Conservation (phyloP, 352 stramenopile species). For the Phytophthora foliorum region DNA sequence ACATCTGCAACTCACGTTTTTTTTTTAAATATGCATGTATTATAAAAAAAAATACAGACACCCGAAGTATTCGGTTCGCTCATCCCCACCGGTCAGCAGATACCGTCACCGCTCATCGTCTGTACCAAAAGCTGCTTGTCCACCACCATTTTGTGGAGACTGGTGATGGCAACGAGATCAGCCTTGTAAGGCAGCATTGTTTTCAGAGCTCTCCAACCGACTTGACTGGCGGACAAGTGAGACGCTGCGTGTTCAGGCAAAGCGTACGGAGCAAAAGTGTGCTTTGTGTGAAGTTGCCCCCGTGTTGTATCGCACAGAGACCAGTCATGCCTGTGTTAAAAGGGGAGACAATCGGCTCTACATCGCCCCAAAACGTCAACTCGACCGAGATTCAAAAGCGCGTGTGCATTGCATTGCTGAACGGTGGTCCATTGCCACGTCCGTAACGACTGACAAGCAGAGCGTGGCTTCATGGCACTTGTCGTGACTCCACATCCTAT, state of each 20-base stretch:
- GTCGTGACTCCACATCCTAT: slow-evolving; percentile 17
- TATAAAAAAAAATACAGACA: no score
- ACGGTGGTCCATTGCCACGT: background rate
- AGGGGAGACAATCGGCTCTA: background rate
- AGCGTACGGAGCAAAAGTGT: slow-evolving; percentile 31
- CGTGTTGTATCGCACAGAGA: slow-evolving; percentile 36
- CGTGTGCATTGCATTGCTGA: slow-evolving; percentile 12
- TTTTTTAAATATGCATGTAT: no score
- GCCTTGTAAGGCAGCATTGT: background rate
- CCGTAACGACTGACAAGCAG: slow-evolving; percentile 9
- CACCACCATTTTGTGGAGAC: background rate
- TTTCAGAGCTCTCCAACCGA: background rate
- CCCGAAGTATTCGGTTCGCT: background rate
- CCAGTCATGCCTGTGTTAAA: slow-evolving; percentile 25
- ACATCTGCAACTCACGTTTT: no score
- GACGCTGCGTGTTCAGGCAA: slow-evolving; percentile 30
- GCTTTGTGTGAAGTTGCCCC: slow-evolving; percentile 20
- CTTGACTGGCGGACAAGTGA: background rate
- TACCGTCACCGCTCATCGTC: background rate
- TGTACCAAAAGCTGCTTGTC: background rate
- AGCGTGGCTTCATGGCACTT: slow-evolving; percentile 12
- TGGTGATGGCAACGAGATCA: background rate
- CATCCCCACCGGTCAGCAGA: background rate
- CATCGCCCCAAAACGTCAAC: slow-evolving; percentile 9
- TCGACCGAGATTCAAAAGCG: slow-evolving; percentile 26